Percentiles rank a stretch among this genome's conserved stretches.
phyloP scores from a whole-genome alignment of 495 filamentous ascomycete genomes.

The Penicillium ochrochloron region DNA sequence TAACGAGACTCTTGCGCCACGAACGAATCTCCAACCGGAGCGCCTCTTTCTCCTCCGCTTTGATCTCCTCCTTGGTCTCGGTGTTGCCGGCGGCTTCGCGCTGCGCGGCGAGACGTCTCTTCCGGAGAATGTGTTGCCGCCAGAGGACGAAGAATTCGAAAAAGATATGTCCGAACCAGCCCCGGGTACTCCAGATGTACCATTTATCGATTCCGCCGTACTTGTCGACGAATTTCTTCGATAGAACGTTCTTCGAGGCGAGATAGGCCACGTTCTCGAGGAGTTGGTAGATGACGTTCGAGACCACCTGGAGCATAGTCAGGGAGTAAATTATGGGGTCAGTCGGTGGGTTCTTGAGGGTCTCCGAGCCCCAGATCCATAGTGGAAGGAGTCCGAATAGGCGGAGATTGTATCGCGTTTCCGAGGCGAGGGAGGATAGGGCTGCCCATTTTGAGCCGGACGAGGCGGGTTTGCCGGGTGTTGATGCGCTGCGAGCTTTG shows the following conservation, averaged over 20 bases:
- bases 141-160: conserved; percentile 72
- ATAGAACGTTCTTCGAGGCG: conserved; percentile 59
- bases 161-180: conserved; percentile 79
- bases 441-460: conserved; percentile 52
- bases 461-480: conserved; percentile 27
- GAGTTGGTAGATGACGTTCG: conserved; percentile 70
- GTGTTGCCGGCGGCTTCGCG: conserved; percentile 21
- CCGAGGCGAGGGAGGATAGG: conserved; percentile 62
- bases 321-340: conserved; percentile 54
- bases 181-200: conserved; percentile 75
- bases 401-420: conserved; percentile 74
- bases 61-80: conserved; percentile 31
- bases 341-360: conserved; percentile 53
- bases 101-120: conserved; percentile 28
- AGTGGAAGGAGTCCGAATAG: conserved; percentile 80
- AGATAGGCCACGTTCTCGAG: conserved; percentile 88
- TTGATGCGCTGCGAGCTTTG: conserved; percentile 22
- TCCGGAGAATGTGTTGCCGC: conserved; percentile 50
- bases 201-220: conserved; percentile 58
- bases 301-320: conserved; percentile 67
- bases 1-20: conserved; percentile 52
- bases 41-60: conserved; percentile 44
- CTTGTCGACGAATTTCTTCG: conserved; percentile 56
- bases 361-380: conserved; percentile 69
- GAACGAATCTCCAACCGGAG: conserved; percentile 47